Percentiles rank a stretch among this genome's conserved stretches.
Evolutionary conservation across 2,329 filamentous ascomycete genomes (phyloP).

Genomic region (Plectosphaerella plurivora): DNA sequence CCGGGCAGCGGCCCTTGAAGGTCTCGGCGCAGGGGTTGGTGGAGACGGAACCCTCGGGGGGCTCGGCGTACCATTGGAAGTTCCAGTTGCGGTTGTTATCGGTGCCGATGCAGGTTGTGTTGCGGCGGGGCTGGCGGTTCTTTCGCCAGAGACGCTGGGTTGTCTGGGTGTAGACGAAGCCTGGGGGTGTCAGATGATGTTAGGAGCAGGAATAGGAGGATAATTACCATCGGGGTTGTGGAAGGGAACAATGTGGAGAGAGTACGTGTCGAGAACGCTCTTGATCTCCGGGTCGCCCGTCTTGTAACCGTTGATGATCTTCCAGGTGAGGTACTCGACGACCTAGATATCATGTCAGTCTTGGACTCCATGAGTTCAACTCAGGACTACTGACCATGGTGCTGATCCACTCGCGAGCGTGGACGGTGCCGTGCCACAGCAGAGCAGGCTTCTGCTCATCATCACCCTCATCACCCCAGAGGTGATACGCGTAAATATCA

Average conservation of each 20-base stretch:
- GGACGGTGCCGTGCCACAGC: slow-evolving; percentile 46
- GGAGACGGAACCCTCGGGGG: slow-evolving; percentile 30
- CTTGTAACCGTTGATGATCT: slow-evolving; percentile 38
- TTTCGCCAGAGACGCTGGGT: slow-evolving; percentile 49
- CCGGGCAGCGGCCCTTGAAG: slow-evolving; percentile 33
- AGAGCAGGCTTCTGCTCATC: slow-evolving; percentile 39
- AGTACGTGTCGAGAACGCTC: slow-evolving; percentile 48
- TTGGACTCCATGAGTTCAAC: not conserved
- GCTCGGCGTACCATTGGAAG: slow-evolving; percentile 30
- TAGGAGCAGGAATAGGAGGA: not conserved
- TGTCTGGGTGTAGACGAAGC: slow-evolving; percentile 47
- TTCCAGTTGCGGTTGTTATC: slow-evolving; percentile 53
- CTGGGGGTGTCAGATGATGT: slow-evolving; percentile 15
- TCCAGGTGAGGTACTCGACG: slow-evolving; percentile 19
- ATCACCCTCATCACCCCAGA: slow-evolving; percentile 37
- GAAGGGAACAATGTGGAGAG: slow-evolving; percentile 53
- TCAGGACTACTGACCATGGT: slow-evolving; percentile 44
- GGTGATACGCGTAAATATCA: slow-evolving; percentile 53
- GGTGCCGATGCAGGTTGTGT: slow-evolving; percentile 39
- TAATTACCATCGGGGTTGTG: slow-evolving; percentile 45
- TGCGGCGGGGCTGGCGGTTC: slow-evolving; percentile 36
- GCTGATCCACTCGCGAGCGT: slow-evolving; percentile 52
- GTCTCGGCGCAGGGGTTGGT: slow-evolving; percentile 40
- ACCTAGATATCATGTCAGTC: slow-evolving; percentile 14
- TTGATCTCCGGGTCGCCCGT: slow-evolving; percentile 28